Evolutionary conservation across 2,329 filamentous ascomycete genomes (phyloP).

Genomic region (Coniochaeta prunicola): DNA sequence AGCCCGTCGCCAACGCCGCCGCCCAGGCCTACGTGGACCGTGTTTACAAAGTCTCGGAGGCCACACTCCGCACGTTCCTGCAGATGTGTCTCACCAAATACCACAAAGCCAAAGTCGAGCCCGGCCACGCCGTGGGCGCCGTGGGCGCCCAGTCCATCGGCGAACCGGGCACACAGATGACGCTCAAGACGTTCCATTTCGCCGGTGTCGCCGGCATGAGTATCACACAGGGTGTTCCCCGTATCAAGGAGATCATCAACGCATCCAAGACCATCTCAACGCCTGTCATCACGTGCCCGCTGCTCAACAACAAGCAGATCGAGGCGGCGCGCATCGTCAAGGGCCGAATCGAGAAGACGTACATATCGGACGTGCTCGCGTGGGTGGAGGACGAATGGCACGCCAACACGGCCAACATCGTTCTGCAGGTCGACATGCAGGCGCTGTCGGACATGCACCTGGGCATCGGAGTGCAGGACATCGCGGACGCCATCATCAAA

Average conservation of each 20-base stretch:
- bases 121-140: conserved; percentile 90
- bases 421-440: conserved; percentile 72
- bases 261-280: conserved; percentile 91
- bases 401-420: conserved; percentile 66
- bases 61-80: conserved; percentile 70
- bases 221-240: conserved; percentile 97
- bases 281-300: conserved; percentile 81
- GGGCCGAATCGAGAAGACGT: conserved; percentile 91
- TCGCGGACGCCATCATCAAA: conserved; percentile 67
- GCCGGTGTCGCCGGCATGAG: conserved; percentile 99
- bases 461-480: conserved; percentile 66
- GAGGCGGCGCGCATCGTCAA: conserved; percentile 86
- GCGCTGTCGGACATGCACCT: conserved; percentile 76
- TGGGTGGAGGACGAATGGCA: conserved; percentile 88
- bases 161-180: conserved; percentile 98
- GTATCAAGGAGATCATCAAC: conserved; percentile 99
- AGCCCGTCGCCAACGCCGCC: conserved; percentile 14
- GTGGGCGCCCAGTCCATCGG: conserved; percentile 97
- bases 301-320: conserved; percentile 68
- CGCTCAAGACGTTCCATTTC: conserved; percentile 98
- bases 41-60: conserved; percentile 75
- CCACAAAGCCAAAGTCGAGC: conserved; percentile 83
- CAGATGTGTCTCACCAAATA: conserved; percentile 81
- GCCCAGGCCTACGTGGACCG: conserved; percentile 50
- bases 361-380: conserved; percentile 69